Percentiles rank a stretch among this genome's conserved stretches.
phyloP scores from a whole-genome alignment of 2,329 filamentous ascomycete genomes.

The Neofusicoccum ribis region DNA sequence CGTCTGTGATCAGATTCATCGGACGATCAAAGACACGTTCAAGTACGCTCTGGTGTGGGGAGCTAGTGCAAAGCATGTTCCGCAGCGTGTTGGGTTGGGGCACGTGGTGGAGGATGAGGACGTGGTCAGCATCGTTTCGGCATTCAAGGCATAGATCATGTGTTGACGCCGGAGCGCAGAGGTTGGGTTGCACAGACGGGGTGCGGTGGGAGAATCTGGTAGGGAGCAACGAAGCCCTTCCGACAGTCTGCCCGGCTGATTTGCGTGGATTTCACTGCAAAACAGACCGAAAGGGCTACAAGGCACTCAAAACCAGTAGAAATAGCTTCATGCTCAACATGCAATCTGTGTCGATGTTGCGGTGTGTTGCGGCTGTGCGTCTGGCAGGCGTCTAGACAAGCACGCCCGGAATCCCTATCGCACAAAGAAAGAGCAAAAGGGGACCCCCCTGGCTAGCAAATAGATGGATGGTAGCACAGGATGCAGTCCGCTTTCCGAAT shows the following conservation, averaged over 20 bases:
- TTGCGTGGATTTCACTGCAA: no score
- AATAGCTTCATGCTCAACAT: no score
- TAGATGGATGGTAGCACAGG: not conserved
- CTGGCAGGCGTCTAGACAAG: no score
- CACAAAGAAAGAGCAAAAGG: no score
- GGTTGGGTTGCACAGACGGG: constrained; percentile 61
- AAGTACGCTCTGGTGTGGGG: constrained; percentile 99
- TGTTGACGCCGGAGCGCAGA: constrained; percentile 33
- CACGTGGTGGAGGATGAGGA: constrained; percentile 75
- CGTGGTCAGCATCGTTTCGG: constrained; percentile 63
- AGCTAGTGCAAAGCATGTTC: constrained; percentile 89
- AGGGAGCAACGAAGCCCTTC: no score
- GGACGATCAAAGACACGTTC: constrained; percentile 95
- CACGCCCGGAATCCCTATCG: no score
- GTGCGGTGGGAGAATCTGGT: constrained; percentile 36
- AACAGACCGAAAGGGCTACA: no score
- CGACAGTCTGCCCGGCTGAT: no score
- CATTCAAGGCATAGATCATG: constrained; percentile 25
- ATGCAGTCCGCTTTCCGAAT: not conserved
- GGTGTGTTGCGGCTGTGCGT: no score
- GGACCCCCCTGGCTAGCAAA: no score
- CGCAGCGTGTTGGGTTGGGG: constrained; percentile 84
- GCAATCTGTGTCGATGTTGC: no score
- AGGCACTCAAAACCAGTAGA: no score
- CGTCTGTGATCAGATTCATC: constrained; percentile 93